Evolutionary conservation across 225 moss, liverwort and hornwort genomes (phyloP).

Genomic region (Pseudoscleropodium purum): DNA sequence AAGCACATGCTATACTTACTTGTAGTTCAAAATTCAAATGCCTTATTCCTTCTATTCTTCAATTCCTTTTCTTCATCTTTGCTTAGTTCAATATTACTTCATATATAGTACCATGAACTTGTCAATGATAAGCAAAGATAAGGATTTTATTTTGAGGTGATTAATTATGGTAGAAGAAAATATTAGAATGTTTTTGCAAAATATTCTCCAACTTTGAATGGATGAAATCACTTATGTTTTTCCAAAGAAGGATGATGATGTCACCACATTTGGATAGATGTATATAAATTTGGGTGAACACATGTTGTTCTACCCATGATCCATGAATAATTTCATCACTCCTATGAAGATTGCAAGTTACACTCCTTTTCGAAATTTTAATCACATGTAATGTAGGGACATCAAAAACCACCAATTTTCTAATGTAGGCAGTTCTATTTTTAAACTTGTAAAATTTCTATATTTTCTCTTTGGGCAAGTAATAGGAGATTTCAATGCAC

Average conservation of each 20-base stretch:
- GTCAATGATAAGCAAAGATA: too few relatives aligned
- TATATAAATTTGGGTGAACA: background rate
- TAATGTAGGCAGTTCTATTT: background rate
- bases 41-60: too few relatives aligned
- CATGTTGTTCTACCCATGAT: background rate
- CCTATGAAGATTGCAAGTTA: background rate
- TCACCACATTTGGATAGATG: background rate
- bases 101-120: too few relatives aligned
- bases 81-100: too few relatives aligned
- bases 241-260: background rate
- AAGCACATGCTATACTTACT: too few relatives aligned
- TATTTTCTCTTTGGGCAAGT: background rate
- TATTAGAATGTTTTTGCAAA: background rate
- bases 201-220: background rate
- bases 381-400: background rate
- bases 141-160: too few relatives aligned
- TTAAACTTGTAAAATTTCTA: background rate
- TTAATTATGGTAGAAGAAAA: background rate
- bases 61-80: too few relatives aligned
- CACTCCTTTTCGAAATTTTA: background rate
- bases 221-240: background rate
- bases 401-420: background rate
- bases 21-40: too few relatives aligned
- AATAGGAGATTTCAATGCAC: background rate
- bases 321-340: background rate